Conservation (phyloP, 2,329 filamentous ascomycete species). For the Diaporthe caulivora region DNA sequence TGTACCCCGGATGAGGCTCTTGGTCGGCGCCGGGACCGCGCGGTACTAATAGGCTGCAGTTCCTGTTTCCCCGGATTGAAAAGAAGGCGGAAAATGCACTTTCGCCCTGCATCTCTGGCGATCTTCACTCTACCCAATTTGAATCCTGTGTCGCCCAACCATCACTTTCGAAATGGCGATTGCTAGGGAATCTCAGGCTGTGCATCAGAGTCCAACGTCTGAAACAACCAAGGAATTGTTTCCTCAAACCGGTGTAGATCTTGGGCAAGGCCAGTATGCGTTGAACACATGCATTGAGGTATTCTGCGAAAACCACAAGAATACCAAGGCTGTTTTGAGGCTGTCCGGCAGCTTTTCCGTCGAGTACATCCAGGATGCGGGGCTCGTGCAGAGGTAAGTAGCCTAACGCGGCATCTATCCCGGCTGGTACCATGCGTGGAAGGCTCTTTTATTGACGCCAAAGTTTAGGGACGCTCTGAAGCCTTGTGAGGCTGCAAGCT, state of each 20-base stretch:
- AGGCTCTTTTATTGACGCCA: neutral
- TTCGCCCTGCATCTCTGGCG: neutral
- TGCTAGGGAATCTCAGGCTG: neutral
- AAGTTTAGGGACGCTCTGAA: neutral
- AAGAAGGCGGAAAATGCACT: neutral
- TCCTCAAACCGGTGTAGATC: neutral
- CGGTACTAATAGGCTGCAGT: constrained; percentile 1
- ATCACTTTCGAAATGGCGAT: neutral
- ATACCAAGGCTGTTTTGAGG: constrained; percentile 11
- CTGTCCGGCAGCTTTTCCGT: constrained; percentile 3
- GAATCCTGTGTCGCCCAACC: neutral
- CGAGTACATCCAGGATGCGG: constrained; percentile 19
- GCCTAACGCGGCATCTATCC: neutral
- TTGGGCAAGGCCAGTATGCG: constrained; percentile 16
- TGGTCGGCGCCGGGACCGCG: neutral
- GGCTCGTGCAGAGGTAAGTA: constrained; percentile 9
- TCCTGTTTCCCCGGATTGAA: neutral
- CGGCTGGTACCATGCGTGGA: no score
- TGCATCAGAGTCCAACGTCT: constrained; percentile 11
- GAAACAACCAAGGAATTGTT: neutral
- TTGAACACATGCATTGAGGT: constrained; percentile 18
- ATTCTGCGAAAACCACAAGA: constrained; percentile 20
- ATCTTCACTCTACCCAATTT: neutral
- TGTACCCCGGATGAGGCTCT: constrained; percentile 8
- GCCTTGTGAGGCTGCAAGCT: constrained; percentile 14